Base-by-base conservation (phyloP, 2,329 filamentous ascomycete species). In the Chalara sp. region DNA sequence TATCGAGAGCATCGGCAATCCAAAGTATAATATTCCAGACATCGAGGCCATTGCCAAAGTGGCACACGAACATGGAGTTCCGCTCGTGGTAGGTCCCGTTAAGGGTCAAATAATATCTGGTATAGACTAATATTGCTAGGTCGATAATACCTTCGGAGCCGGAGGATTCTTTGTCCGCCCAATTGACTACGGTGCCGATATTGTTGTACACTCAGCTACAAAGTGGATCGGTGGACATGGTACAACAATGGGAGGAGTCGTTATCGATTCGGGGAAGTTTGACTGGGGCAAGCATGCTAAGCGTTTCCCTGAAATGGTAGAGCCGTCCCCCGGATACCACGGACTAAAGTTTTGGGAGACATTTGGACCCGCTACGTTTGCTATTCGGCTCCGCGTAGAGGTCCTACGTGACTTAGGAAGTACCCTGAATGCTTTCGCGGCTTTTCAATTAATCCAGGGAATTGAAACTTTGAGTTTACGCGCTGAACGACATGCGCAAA, bases 181-280 rank as follows among this genome's bases (percentile, higher is more conserved):
- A 3, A 83, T 85, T 56, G 75, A 80, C 33, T 78, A 84, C 59
- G 83, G 66, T 45, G 83, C 79, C 42, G 82, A 86, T 57, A 85
- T 86, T 52, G 75, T 86, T 46, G 79, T 84, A 6, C 81, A 86
- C 68, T 81, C 76, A 42, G 81, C 80, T 3, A 84, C 65, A 1
- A 68, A 86, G 63, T 86, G 83, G 83, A 85, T 86, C 51, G 83
- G 83, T 47, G 82, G 82, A 29, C 83, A 86, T 61, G 82, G 83
- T 30, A 84, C 82, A 32, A 85, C 81, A 5, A 80, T 85, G 55
- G 82, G 73, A 32, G 82, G 83, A 49, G 72, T 85, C 11, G 74
- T 86, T 6, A 70, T 86, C 48, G 83, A 86, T 65, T 75, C 76
- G 50, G 83, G 83, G 48, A 84, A 82, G 57, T 86, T 86, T 60